Evolutionary conservation across 2,329 filamentous ascomycete species (phyloP), one percentile per base, ranked within the genome.

Genomic region (Trichoderma asperellum): DNA sequence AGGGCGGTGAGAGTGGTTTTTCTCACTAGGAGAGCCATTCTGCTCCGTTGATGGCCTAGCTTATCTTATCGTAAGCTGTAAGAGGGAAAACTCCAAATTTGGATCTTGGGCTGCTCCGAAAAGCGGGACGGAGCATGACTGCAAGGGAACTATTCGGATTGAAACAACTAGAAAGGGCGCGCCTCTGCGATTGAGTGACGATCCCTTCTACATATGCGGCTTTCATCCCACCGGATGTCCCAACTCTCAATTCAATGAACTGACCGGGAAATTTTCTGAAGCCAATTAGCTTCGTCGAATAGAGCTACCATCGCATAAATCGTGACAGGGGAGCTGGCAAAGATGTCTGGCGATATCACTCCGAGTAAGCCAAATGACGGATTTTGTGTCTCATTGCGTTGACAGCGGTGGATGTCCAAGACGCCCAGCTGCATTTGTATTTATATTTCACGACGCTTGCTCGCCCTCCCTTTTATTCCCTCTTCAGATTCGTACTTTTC

Each of bases 321-420:
- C 40, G 40, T 37, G 57, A 68, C 57, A 55, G 40, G 65, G 49
- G 43, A 61, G 27, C 60, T 55, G 32, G 64, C 21, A 24, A 68
- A 63, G 34, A 70, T 70, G 69, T 70, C 65, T 58, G 64, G 68
- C 63, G 65, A 57, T 49, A 68, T 70, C 58, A 65, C 69, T 49
- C 69, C 68, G 58, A 70, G 69, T 70, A 68, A 63, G 69, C 58
- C 40, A 55, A 61, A 55, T 60, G 56, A 53, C 53, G 57, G 61
- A 16, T 29, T 40, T 24, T 34, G 58, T 32, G 43, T 68, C 56
- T 68, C 56, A 68, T 52, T 68, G 29, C 34, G 53, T 61, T 43
- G 37, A 43, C 2, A 43, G 35, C 57, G 37, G 63, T 47, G 52
- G 62, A 18, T 12, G 62, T 43, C 62, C 32, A 18, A 56, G 40